phyloP scores from a whole-genome alignment of 2,329 filamentous ascomycete genomes.

The Pseudocercospora cruenta region DNA sequence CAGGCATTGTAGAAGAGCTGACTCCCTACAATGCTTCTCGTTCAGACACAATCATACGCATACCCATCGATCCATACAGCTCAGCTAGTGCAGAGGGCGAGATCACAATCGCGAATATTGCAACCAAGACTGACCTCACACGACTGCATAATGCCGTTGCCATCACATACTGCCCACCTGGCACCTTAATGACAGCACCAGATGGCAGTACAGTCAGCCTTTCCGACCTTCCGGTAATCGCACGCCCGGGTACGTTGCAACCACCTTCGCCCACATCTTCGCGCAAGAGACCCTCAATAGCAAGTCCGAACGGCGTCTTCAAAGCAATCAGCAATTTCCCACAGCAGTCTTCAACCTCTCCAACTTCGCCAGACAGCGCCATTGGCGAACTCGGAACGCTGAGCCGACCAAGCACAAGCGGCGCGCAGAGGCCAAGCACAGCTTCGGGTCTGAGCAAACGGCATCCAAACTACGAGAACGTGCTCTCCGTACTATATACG shows the following conservation, averaged over 20 bases:
- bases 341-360: neutral
- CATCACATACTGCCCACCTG: conserved; percentile 70
- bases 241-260: conserved; percentile 18
- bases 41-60: conserved; percentile 46
- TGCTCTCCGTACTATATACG: conserved; percentile 66
- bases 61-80: conserved; percentile 59
- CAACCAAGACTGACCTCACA: conserved; percentile 63
- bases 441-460: conserved; percentile 2
- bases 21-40: conserved; percentile 48
- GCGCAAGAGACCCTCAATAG: conserved; percentile 15
- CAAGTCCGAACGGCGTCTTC: conserved; percentile 12
- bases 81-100: conserved; percentile 63
- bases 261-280: conserved; percentile 11
- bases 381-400: neutral
- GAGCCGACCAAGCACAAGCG: conserved; percentile 13
- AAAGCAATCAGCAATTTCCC: conserved; percentile 9
- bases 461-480: conserved; percentile 33
- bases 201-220: conserved; percentile 43
- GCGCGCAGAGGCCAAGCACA: conserved; percentile 12
- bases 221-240: conserved; percentile 38
- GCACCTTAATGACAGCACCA: conserved; percentile 41
- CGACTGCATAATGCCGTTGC: conserved; percentile 69
- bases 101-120: conserved; percentile 70
- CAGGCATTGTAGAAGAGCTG: conserved; percentile 47
- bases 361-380: neutral